These are phyloP conservation scores for Wickerhamomyces rabaulensis DNA, from an alignment of 805 yeast genomes.

Conservation along the genomic window DNA sequence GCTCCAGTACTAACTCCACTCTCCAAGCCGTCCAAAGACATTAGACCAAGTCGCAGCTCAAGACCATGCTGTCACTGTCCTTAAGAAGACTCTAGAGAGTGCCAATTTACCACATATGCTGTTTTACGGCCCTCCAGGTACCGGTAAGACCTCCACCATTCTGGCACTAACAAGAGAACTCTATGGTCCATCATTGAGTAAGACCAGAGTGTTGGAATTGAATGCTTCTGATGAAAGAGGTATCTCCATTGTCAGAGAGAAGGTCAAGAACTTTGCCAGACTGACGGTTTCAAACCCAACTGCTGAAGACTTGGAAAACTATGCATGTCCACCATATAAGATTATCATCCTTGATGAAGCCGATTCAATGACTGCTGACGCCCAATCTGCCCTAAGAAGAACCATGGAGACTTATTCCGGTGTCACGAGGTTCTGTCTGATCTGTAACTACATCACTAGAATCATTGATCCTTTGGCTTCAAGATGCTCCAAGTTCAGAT, in stretches of 20 bases:
- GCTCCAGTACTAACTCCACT: background rate
- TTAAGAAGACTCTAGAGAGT: slow-evolving; percentile 71
- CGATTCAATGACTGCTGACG: slow-evolving; percentile 96
- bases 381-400: slow-evolving; percentile 91
- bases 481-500: slow-evolving; percentile 92
- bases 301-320: slow-evolving; percentile 57
- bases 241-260: slow-evolving; percentile 79
- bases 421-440: slow-evolving; percentile 87
- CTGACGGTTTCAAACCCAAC: slow-evolving; percentile 78
- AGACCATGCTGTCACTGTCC: slow-evolving; percentile 78
- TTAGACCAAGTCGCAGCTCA: slow-evolving; percentile 89
- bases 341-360: slow-evolving; percentile 92
- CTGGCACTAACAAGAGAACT: slow-evolving; percentile 76
- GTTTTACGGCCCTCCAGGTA: slow-evolving; percentile 92
- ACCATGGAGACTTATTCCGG: slow-evolving; percentile 91
- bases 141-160: slow-evolving; percentile 87
- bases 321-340: slow-evolving; percentile 97
- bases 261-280: slow-evolving; percentile 82
- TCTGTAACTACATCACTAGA: slow-evolving; percentile 94
- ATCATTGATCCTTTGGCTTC: slow-evolving; percentile 96
- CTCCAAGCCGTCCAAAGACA: slow-evolving; percentile 67
- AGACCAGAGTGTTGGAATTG: slow-evolving; percentile 70
- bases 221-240: slow-evolving; percentile 94
- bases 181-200: slow-evolving; percentile 67
- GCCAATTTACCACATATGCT: slow-evolving; percentile 89